Base-by-base conservation (phyloP, 2,329 filamentous ascomycete genomes). In the Exophiala sp. region DNA sequence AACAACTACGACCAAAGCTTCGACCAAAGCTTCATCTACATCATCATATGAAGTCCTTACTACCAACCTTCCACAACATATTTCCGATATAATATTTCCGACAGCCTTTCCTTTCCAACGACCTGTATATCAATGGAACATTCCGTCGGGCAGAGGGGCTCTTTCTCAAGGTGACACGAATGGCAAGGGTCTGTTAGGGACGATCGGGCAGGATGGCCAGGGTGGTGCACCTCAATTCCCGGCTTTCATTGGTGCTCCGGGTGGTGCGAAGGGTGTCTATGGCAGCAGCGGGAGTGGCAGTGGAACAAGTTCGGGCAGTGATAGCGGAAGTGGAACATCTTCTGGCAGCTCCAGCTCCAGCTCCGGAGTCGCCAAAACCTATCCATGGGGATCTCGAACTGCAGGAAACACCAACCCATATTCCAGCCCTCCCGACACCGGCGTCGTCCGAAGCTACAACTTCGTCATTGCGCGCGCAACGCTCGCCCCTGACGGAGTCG, bases 401-500 rank as follows among this genome's bases (percentile, higher is more conserved):
- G 60, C 59, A 2, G 42, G 43, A 12, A 52, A 55, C 43, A 61
- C 53, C 40, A 54, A 62, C 44, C 54, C 58, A 5, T 59, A 61
- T 42, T 44, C 20, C 8, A 43, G 48, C 18, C 20, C 47, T 8
- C 60, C 62, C 5, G 40, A 51, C 12, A 59, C 61, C 10, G 57
- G 65, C 10, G 59, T 63, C 2, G 65, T 64, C 5, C 62, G 67
- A 21, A 61, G 65, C 35, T 71, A 69, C 42, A 64, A 64, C 56
- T 65, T 69, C 33, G 62, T 61, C 0, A 40, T 69, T 11, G 57
- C 62, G 20, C 55, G 65, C 12, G 46, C 57, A 11, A 62, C 55
- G 1, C 43, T 63, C 18, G 59, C 64, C 3, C 68, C 67, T 11
- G 68, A 70, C 60, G 68, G 68, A 0, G 57, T 63, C 24, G 33